These are phyloP conservation scores for Chaetomium fimeti DNA, from an alignment of 495 filamentous ascomycete species.

Conservation along the genomic window DNA sequence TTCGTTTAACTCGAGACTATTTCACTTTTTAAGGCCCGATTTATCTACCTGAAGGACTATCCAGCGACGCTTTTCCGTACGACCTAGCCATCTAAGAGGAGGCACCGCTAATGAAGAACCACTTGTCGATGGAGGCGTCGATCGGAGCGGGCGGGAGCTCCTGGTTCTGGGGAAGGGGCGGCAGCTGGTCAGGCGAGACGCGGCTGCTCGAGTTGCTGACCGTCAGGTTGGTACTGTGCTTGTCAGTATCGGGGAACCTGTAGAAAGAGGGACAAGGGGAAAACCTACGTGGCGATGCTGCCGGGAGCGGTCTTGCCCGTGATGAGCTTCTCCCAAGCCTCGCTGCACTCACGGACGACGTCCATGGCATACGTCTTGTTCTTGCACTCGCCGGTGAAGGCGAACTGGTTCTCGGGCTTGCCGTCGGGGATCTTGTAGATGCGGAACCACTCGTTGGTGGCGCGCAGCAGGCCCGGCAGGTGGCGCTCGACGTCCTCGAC, in stretches of 20 bases:
- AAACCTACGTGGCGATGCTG: slow-evolving; percentile 75
- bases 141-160: slow-evolving; percentile 82
- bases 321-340: slow-evolving; percentile 96
- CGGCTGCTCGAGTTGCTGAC: slow-evolving; percentile 67
- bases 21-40: slow-evolving; percentile 1
- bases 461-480: slow-evolving; percentile 91
- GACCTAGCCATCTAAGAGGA: slow-evolving; percentile 59
- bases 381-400: slow-evolving; percentile 99
- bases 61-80: neutral
- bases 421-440: slow-evolving; percentile 99
- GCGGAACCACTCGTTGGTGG: slow-evolving; percentile 99
- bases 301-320: slow-evolving; percentile 77
- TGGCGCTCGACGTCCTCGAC: slow-evolving; percentile 99
- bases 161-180: slow-evolving; percentile 70
- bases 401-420: slow-evolving; percentile 99
- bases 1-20: neutral
- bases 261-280: too few species aligned
- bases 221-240: slow-evolving; percentile 69
- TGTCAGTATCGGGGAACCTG: neutral
- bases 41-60: slow-evolving; percentile 1
- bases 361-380: slow-evolving; percentile 98
- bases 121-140: slow-evolving; percentile 98
- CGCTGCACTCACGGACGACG: slow-evolving; percentile 89
- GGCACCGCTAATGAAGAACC: slow-evolving; percentile 99
- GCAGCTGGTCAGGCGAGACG: slow-evolving; percentile 61